Conservation (phyloP, 495 filamentous ascomycete genomes). For the Amorphotheca resinae region DNA sequence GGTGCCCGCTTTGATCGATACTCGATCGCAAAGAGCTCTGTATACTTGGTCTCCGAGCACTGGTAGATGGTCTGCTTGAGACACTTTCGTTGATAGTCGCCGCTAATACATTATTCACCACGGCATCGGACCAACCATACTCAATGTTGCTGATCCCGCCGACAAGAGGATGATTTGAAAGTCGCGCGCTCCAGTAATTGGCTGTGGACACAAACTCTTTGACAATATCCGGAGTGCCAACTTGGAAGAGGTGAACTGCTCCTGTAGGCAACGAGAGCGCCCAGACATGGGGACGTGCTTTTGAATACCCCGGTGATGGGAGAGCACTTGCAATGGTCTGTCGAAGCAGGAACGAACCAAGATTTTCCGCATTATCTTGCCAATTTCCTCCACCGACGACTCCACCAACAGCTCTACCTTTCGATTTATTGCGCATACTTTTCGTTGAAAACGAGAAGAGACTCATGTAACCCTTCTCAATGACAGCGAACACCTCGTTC, state of each 20-base stretch:
- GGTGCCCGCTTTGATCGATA: constrained; percentile 42
- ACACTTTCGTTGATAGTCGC: constrained; percentile 33
- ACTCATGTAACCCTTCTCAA: constrained; percentile 91
- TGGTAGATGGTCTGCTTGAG: constrained; percentile 15
- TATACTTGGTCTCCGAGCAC: constrained; percentile 43
- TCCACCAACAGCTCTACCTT: constrained; percentile 35
- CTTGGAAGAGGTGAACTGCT: constrained; percentile 94
- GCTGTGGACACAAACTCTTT: constrained; percentile 87
- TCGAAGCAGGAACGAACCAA: constrained; percentile 75
- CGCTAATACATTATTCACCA: constrained; percentile 65
- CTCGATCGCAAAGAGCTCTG: constrained; percentile 63
- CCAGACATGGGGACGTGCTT: constrained; percentile 84
- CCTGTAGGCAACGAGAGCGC: constrained; percentile 85
- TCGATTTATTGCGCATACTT: constrained; percentile 52
- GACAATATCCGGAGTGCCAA: constrained; percentile 88
- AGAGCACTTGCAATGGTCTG: constrained; percentile 88
- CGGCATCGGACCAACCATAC: constrained; percentile 88
- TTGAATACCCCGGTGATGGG: constrained; percentile 86
- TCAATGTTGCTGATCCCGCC: constrained; percentile 95
- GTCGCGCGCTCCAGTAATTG: constrained; percentile 94
- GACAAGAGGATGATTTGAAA: constrained; percentile 83
- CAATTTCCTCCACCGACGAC: constrained; percentile 92
- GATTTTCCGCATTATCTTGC: constrained; percentile 84
- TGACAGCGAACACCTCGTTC: constrained; percentile 94
- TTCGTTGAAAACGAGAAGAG: constrained; percentile 87